These are phyloP conservation scores for Dactylorhiza incarnata DNA, from an alignment of 106 monocot species.

Conservation along the genomic window DNA sequence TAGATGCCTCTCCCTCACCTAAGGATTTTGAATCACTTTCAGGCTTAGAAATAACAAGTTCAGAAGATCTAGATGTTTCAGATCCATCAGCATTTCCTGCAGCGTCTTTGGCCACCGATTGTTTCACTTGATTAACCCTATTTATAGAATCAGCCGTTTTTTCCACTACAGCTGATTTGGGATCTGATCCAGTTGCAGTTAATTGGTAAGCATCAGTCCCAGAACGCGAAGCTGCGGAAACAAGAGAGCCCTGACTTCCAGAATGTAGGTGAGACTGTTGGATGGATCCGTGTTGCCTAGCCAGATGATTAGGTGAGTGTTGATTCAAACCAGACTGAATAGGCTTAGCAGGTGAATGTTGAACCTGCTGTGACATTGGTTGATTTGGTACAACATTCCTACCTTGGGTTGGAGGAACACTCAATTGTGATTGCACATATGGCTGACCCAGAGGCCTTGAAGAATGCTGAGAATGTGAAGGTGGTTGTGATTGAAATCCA, in stretches of 20 bases:
- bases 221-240: constrained; percentile 1
- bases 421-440: constrained; percentile 25
- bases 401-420: constrained; percentile 15
- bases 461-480: constrained; percentile 23
- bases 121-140: constrained; percentile 12
- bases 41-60: constrained; percentile 12
- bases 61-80: constrained; percentile 16
- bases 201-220: constrained; percentile 12
- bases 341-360: constrained; percentile 12
- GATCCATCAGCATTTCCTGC: constrained; percentile 14
- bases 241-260: constrained; percentile 13
- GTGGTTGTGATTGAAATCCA: constrained; percentile 20
- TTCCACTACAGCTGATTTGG: neutral
- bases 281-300: constrained; percentile 1
- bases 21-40: constrained; percentile 6
- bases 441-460: constrained; percentile 28
- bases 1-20: constrained; percentile 13
- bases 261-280: constrained; percentile 16
- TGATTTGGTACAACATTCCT: constrained; percentile 13
- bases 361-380: constrained; percentile 15
- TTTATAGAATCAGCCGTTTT: constrained; percentile 16
- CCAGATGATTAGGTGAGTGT: constrained; percentile 14
- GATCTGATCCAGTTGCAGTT: constrained; percentile 3
- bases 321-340: constrained; percentile 20
- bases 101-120: neutral